These are phyloP conservation scores for Hygrophorus russula DNA, from an alignment of 768 basidiomycete genomes.

Conservation along the genomic window DNA sequence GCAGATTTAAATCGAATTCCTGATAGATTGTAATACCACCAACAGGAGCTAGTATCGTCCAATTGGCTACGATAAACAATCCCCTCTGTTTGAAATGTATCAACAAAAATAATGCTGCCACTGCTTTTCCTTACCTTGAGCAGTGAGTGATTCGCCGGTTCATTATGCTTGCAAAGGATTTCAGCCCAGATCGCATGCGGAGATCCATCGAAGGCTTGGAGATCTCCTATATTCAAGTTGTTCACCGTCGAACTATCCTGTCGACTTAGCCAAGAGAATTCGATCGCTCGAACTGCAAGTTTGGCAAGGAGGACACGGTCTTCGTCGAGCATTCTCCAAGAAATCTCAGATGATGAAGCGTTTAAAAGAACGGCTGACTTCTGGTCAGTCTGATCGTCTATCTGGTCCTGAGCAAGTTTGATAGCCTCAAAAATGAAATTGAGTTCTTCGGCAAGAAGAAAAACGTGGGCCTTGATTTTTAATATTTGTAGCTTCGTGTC, in stretches of 20 bases:
- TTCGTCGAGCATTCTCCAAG: constrained; percentile 84
- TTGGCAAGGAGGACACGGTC: constrained; percentile 68
- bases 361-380: constrained; percentile 76
- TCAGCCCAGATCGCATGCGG: constrained; percentile 79
- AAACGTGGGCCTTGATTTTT: constrained; percentile 61
- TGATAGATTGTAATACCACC: constrained; percentile 90
- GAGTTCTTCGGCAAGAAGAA: constrained; percentile 67
- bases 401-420: constrained; percentile 70
- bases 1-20: constrained; percentile 67
- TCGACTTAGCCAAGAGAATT: constrained; percentile 76
- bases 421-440: constrained; percentile 81
- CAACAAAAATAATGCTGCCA: background rate
- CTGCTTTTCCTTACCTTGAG: constrained; percentile 39
- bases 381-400: constrained; percentile 51
- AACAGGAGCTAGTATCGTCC: constrained; percentile 81
- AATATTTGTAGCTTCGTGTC: constrained; percentile 45
- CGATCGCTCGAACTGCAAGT: constrained; percentile 66
- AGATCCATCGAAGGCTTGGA: constrained; percentile 81
- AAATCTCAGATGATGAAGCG: constrained; percentile 76
- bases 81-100: constrained; percentile 35
- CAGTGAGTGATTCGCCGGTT: constrained; percentile 58
- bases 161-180: constrained; percentile 71
- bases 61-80: constrained; percentile 65
- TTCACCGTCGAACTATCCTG: constrained; percentile 84
- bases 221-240: constrained; percentile 59